These are phyloP conservation scores for Botryotinia narcissicola DNA, from an alignment of 2,329 filamentous ascomycete species.

Conservation along the genomic window DNA sequence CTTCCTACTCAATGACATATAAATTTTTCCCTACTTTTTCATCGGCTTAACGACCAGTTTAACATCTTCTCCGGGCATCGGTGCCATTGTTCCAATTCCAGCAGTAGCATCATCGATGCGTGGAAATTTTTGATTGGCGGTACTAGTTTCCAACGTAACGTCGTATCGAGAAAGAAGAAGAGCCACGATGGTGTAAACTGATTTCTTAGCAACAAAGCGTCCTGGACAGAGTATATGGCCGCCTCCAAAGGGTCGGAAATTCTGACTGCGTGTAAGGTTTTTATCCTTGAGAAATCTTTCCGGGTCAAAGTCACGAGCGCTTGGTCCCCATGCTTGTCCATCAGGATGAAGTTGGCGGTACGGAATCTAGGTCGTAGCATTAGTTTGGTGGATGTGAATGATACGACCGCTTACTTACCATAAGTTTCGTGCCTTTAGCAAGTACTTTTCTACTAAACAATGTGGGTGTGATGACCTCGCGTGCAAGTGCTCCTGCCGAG, in stretches of 20 bases:
- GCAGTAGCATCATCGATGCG: not conserved
- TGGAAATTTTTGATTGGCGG: not conserved
- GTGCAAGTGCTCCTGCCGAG: constrained; percentile 12
- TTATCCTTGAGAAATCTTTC: constrained; percentile 12
- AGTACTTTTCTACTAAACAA: not conserved
- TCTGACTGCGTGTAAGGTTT: not conserved
- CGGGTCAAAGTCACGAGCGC: constrained; percentile 10
- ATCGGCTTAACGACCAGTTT: not conserved
- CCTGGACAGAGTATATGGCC: constrained; percentile 18
- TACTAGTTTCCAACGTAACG: not conserved
- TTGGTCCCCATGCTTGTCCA: constrained; percentile 4
- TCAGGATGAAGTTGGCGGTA: constrained; percentile 19
- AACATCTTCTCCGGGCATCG: not conserved
- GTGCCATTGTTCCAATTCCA: constrained; percentile 3
- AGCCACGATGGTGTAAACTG: not conserved
- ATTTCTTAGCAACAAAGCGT: constrained; percentile 2
- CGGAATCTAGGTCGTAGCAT: not conserved
- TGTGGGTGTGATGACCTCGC: not conserved
- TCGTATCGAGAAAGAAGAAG: not conserved
- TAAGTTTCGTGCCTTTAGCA: constrained; percentile 4
- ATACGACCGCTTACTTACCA: constrained; percentile 28
- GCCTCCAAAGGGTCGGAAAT: constrained; percentile 15
- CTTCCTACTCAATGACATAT: not conserved
- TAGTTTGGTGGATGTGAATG: constrained; percentile 53
- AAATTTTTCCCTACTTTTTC: not conserved